Base-by-base conservation (phyloP, 805 yeast species). In the Suhomyces sp. region DNA sequence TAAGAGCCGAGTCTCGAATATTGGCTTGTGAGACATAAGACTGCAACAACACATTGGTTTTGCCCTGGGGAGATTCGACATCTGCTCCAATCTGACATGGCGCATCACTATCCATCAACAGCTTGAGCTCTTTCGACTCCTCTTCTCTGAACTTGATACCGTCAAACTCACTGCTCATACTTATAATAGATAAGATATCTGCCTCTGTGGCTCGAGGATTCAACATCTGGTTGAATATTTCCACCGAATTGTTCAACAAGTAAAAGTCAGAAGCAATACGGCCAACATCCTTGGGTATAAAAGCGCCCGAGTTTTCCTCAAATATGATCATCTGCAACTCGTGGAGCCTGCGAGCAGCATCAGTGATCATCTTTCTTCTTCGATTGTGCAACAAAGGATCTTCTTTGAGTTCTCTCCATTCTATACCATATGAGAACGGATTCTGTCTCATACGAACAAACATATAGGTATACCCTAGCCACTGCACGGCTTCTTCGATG, bases 401-500 rank as follows among this genome's bases (percentile, higher is more conserved):
- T 17, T 85, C 85, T 21, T 83, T 81, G 1, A 96, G 64, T 57
- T 90, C 96, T 56, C 81, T 82, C 94, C 97, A 91, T 44, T 83
- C 89, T 45, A 96, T 82, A 24, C 96, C 99, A 63, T 94, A 94
- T 0, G 87, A 86, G 64, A 91, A 85, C 2, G 99, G 99, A 57
- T 91, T 93, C 63, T 90, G 88, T 53, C 87, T 83, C 99, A 94
- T 94, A 52, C 99, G 76, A 3, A 93, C 97, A 71, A 82, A 86
- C 81, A 94, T 77, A 63, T 94, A 94, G 0, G 99, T 94, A 61
- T 96, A 94, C 3, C 99, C 98, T n/a, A 94, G 75, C 99, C 99
- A 94, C 57, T 86, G 89, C 0, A 94, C 87, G 51, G 92, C 99
- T 71, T 94, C 99, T 27, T 89, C 96, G 9, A 94, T 84, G 61